These are phyloP conservation scores for Flaveria trinervia DNA, from an alignment of 129 eudicot species.

Conservation along the genomic window DNA sequence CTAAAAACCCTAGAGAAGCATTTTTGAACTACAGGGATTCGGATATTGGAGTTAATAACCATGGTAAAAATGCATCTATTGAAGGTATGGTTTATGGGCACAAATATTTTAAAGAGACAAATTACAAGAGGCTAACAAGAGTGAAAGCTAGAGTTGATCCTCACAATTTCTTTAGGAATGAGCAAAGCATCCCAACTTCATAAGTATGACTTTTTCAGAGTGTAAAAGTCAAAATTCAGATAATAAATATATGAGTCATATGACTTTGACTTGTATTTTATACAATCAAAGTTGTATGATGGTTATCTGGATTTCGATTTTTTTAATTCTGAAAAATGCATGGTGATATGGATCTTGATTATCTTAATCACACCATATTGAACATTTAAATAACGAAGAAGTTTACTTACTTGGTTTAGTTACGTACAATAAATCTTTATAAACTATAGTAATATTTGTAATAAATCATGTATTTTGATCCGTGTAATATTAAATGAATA, in stretches of 20 bases:
- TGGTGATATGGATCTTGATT: too few species aligned
- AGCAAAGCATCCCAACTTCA: constrained; percentile 6
- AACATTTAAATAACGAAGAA: too few species aligned
- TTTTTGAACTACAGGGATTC: constrained; percentile 3
- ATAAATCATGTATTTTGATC: too few species aligned
- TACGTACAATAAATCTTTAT: too few species aligned
- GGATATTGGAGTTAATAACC: neutral
- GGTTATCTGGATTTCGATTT: neutral
- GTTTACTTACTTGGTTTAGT: too few species aligned
- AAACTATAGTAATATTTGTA: too few species aligned
- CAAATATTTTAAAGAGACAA: constrained; percentile 9
- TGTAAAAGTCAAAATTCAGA: neutral
- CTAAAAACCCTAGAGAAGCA: neutral
- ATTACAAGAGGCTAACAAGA: neutral
- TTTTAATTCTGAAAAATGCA: neutral
- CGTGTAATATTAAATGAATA: too few species aligned
- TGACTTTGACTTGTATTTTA: neutral
- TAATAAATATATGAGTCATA: neutral
- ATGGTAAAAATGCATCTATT: neutral
- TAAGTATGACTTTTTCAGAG: neutral
- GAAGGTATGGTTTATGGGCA: constrained; percentile 18
- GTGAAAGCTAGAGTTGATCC: constrained; percentile 14
- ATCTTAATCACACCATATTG: too few species aligned
- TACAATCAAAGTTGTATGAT: neutral
- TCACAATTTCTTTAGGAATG: neutral